Percentiles rank a stretch among this genome's conserved stretches.
These are phyloP conservation scores for Coprinopsis sp. DNA, from an alignment of 768 basidiomycete genomes.

Conservation along the genomic window DNA sequence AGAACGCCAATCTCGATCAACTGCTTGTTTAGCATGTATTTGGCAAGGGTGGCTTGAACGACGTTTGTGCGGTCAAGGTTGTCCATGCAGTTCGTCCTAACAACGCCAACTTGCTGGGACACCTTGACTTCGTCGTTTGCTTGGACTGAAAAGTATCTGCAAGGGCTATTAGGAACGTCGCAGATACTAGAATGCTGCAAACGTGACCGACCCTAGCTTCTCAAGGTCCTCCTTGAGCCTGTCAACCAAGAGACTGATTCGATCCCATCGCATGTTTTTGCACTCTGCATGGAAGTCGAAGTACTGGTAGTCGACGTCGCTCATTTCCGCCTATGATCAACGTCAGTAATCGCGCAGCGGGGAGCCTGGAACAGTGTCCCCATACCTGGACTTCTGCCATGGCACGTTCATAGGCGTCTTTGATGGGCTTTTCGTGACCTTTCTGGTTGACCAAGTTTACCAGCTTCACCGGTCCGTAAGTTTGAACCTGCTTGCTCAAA, in stretches of 20 bases:
- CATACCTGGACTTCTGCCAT: slow-evolving; percentile 60
- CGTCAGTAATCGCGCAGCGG: neutral
- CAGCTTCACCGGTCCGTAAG: slow-evolving; percentile 75
- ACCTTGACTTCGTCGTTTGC: slow-evolving; percentile 41
- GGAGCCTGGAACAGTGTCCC: neutral
- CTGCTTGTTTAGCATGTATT: slow-evolving; percentile 77
- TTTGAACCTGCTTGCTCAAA: slow-evolving; percentile 61
- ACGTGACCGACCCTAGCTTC: slow-evolving; percentile 54
- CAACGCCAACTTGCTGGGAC: slow-evolving; percentile 65
- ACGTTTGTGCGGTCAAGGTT: slow-evolving; percentile 96
- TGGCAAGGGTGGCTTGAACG: slow-evolving; percentile 86
- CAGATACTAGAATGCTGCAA: neutral
- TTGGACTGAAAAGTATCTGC: slow-evolving; percentile 76
- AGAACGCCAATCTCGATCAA: slow-evolving; percentile 71
- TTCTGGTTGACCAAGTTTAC: slow-evolving; percentile 94
- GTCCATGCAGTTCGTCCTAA: slow-evolving; percentile 98
- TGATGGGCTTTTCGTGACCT: slow-evolving; percentile 88
- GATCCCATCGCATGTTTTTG: slow-evolving; percentile 91
- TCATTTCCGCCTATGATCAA: slow-evolving; percentile 50
- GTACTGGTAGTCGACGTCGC: slow-evolving; percentile 81
- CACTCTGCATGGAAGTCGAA: slow-evolving; percentile 98
- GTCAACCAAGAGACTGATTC: slow-evolving; percentile 80
- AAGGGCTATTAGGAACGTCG: slow-evolving; percentile 1
- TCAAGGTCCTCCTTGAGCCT: slow-evolving; percentile 64
- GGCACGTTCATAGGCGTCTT: slow-evolving; percentile 88